A percentile compares a stretch with the other conserved stretches of the same genome.
Evolutionary conservation across 2,329 filamentous ascomycete species (phyloP).

Genomic region (Penicillium sp.): DNA sequence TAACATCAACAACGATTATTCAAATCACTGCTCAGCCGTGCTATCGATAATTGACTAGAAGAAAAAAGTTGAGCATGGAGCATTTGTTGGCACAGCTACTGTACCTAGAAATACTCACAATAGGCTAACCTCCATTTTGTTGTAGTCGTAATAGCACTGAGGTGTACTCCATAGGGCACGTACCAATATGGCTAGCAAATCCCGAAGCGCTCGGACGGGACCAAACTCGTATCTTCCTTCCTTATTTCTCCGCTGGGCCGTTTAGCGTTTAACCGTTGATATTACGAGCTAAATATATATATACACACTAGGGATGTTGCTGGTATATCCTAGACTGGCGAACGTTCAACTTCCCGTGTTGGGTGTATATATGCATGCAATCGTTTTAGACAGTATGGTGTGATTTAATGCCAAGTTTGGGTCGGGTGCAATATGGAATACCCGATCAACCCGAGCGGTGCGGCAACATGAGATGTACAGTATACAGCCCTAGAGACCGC

Average conservation of each 20-base stretch:
- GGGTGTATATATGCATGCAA: background rate
- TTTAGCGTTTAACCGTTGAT: background rate
- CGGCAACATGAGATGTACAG: background rate
- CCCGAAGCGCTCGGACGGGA: conserved; percentile 7
- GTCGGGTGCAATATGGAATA: background rate
- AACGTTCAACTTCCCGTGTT: background rate
- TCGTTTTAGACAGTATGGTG: background rate
- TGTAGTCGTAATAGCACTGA: background rate
- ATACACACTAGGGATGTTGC: background rate
- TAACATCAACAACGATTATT: background rate
- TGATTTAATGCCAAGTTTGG: background rate
- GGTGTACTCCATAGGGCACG: background rate
- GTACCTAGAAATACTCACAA: background rate
- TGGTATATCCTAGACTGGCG: background rate
- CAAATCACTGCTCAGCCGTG: background rate
- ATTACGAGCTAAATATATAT: background rate
- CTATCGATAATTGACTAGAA: background rate
- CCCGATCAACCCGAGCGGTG: background rate
- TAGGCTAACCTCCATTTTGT: background rate
- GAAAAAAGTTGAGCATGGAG: background rate
- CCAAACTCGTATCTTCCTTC: background rate
- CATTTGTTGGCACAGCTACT: background rate
- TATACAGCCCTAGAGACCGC: background rate
- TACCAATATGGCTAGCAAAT: background rate
- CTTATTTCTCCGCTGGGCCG: background rate